Percentiles rank a stretch among this genome's conserved stretches.
These are phyloP conservation scores for Fomitopsis pulvina DNA, from an alignment of 768 basidiomycete species.

Conservation along the genomic window DNA sequence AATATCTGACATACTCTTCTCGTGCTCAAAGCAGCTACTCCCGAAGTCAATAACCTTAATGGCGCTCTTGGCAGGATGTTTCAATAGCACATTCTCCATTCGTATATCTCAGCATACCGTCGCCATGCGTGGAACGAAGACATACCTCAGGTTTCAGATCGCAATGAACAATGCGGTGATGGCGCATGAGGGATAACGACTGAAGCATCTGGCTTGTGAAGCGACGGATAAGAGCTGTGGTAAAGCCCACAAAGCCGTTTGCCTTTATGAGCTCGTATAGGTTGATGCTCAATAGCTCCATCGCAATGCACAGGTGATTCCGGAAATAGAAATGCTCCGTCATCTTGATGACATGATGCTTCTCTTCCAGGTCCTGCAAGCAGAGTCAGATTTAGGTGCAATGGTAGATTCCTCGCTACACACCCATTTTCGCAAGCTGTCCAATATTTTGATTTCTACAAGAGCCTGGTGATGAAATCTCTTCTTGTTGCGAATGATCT, in stretches of 20 bases:
- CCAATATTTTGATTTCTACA: slow-evolving; percentile 98
- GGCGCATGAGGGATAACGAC: slow-evolving; percentile 88
- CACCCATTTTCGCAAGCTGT: slow-evolving; percentile 96
- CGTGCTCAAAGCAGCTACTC: slow-evolving; percentile 95
- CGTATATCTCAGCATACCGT: background rate
- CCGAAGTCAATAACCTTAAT: slow-evolving; percentile 99
- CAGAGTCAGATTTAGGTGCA: background rate
- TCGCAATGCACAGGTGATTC: slow-evolving; percentile 95
- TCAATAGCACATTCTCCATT: slow-evolving; percentile 82
- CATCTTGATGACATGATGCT: slow-evolving; percentile 97
- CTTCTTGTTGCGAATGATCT: slow-evolving; percentile 99
- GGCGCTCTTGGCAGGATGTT: slow-evolving; percentile 92
- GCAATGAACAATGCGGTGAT: slow-evolving; percentile 97
- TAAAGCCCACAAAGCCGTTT: slow-evolving; percentile 97
- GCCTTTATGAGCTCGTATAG: slow-evolving; percentile 99
- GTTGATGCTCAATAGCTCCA: slow-evolving; percentile 97
- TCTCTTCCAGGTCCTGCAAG: slow-evolving; percentile 86
- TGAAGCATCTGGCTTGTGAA: slow-evolving; percentile 95
- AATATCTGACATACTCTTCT: slow-evolving; percentile 69
- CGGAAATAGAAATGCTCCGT: slow-evolving; percentile 98
- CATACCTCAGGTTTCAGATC: slow-evolving; percentile 95
- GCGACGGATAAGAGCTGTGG: slow-evolving; percentile 88
- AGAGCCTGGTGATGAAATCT: slow-evolving; percentile 97
- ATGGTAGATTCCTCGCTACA: slow-evolving; percentile 21
- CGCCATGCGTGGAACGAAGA: slow-evolving; percentile 16